Conservation (phyloP, 768 basidiomycete genomes). For the Tremella fuciformis region DNA sequence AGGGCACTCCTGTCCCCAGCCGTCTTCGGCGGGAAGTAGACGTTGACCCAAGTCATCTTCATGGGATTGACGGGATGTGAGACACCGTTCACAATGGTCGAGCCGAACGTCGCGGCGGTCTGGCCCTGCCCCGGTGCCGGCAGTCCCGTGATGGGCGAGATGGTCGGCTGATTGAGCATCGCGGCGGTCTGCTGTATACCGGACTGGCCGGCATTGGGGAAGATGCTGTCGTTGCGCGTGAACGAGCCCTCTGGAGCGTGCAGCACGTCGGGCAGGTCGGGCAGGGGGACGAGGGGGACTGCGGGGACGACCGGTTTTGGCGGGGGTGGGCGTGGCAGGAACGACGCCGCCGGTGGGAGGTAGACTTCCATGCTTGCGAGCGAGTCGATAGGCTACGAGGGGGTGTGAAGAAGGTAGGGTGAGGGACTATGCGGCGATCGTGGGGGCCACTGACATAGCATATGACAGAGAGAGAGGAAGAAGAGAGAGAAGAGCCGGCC, state of each 20-base stretch:
- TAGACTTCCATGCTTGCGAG: constrained; percentile 40
- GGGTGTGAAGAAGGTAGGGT: background rate
- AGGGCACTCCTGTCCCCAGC: constrained; percentile 24
- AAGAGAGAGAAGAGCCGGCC: background rate
- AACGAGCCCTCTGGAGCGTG: constrained; percentile 47
- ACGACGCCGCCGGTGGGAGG: constrained; percentile 38
- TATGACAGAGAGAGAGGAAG: constrained; percentile 1
- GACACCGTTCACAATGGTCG: constrained; percentile 42
- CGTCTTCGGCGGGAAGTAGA: constrained; percentile 44
- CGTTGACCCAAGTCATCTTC: constrained; percentile 40
- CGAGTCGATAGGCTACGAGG: background rate
- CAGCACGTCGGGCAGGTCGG: constrained; percentile 37
- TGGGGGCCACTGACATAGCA: background rate
- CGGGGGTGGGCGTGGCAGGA: constrained; percentile 37
- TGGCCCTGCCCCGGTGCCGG: constrained; percentile 7
- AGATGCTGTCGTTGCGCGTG: constrained; percentile 27
- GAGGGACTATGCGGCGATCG: background rate
- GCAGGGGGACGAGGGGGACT: constrained; percentile 42
- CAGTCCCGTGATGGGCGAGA: background rate
- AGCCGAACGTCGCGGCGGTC: constrained; percentile 36
- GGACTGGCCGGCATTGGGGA: constrained; percentile 30
- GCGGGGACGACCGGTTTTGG: constrained; percentile 41
- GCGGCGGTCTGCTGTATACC: constrained; percentile 14
- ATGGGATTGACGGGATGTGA: constrained; percentile 38
- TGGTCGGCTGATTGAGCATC: constrained; percentile 12